These are phyloP conservation scores for Oryza brachyantha DNA, from an alignment of 176 grass and related monocot genomes.

Conservation along the genomic window DNA sequence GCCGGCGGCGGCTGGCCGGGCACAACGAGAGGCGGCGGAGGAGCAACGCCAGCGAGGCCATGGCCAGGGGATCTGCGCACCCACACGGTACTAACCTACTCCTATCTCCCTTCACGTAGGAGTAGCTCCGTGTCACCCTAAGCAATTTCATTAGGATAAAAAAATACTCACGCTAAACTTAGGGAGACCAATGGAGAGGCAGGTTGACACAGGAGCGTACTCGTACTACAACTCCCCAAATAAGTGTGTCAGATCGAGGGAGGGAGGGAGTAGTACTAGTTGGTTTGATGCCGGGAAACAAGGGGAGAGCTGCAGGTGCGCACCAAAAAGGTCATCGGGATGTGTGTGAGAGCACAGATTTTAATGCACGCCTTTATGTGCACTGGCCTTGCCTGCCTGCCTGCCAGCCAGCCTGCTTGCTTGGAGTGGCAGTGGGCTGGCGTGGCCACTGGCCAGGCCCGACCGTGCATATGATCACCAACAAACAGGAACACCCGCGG, in stretches of 20 bases:
- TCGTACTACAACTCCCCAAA: too few relatives aligned
- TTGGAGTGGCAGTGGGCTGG: neutral
- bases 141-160: neutral
- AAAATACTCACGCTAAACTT: neutral
- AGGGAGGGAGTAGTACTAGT: neutral
- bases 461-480: constrained; percentile 23
- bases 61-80: constrained; percentile 47
- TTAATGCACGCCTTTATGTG: constrained; percentile 26
- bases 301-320: constrained; percentile 29
- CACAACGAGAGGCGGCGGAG: constrained; percentile 90
- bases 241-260: neutral
- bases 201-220: neutral
- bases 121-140: neutral
- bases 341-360: constrained; percentile 31
- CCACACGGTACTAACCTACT: constrained; percentile 32
- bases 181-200: neutral
- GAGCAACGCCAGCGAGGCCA: constrained; percentile 64
- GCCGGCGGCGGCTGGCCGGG: constrained; percentile 66
- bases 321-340: constrained; percentile 1
- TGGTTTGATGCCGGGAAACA: constrained; percentile 59
- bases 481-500: neutral
- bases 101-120: neutral
- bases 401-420: neutral
- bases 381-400: neutral
- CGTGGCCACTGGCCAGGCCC: neutral